phyloP scores from a whole-genome alignment of 768 basidiomycete species.

The Termitomyces sp. region DNA sequence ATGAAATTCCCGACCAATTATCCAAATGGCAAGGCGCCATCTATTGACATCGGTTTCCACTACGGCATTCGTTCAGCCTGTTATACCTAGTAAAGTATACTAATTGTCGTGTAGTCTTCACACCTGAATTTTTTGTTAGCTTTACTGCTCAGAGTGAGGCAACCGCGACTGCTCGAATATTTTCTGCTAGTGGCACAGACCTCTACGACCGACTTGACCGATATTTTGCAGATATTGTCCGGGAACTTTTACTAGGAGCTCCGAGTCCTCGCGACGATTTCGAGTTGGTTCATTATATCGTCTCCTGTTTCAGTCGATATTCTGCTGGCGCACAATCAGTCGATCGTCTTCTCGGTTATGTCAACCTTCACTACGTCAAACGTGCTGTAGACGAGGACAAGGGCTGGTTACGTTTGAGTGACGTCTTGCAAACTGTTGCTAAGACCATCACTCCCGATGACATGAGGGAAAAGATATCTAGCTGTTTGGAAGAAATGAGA shows the following conservation, averaged over 20 bases:
- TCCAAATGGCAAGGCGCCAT: constrained; percentile 52
- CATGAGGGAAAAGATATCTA: constrained; percentile 55
- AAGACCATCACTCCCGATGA: constrained; percentile 43
- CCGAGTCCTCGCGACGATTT: constrained; percentile 68
- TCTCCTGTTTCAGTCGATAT: constrained; percentile 68
- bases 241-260: constrained; percentile 55
- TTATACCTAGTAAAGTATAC: constrained; percentile 64
- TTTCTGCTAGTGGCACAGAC: constrained; percentile 50
- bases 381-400: constrained; percentile 73
- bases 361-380: constrained; percentile 73
- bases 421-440: constrained; percentile 57
- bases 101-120: constrained; percentile 9
- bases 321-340: constrained; percentile 61
- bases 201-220: constrained; percentile 70
- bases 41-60: constrained; percentile 67
- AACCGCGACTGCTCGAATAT: constrained; percentile 21
- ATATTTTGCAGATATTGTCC: constrained; percentile 57
- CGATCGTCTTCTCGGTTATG: constrained; percentile 71
- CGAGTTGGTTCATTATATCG: constrained; percentile 61
- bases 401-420: constrained; percentile 68
- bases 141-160: constrained; percentile 55
- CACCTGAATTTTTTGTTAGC: constrained; percentile 22
- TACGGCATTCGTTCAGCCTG: constrained; percentile 77
- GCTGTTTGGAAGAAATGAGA: constrained; percentile 51
- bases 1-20: constrained; percentile 62